Conservation (phyloP, 2,329 filamentous ascomycete genomes). For the Pezizomycotina sp. region DNA sequence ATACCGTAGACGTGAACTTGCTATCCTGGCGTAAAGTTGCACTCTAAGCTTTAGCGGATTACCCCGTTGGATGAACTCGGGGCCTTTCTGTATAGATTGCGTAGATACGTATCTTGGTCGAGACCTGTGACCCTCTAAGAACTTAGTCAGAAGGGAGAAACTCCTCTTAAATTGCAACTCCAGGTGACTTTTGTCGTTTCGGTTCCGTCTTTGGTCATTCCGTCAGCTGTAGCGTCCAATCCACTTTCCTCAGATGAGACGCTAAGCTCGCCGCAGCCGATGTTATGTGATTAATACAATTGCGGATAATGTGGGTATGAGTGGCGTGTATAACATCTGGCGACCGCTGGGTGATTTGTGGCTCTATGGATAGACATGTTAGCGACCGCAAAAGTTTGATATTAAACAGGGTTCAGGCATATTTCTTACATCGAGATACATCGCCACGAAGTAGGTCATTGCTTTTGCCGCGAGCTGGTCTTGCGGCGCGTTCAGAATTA, state of each 20-base stretch:
- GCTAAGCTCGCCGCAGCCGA: slow-evolving; percentile 36
- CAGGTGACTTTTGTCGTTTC: too few relatives aligned
- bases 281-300: slow-evolving; percentile 55
- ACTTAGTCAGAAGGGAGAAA: slow-evolving; percentile 48
- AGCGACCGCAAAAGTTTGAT: background rate
- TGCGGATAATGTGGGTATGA: slow-evolving; percentile 54
- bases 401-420: background rate
- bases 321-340: slow-evolving; percentile 37
- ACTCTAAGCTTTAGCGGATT: slow-evolving; percentile 13
- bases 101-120: slow-evolving; percentile 44
- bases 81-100: slow-evolving; percentile 22
- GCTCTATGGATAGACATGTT: background rate
- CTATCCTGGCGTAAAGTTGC: slow-evolving; percentile 9
- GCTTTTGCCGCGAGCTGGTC: slow-evolving; percentile 50
- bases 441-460: slow-evolving; percentile 52
- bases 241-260: slow-evolving; percentile 36
- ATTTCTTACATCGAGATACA: slow-evolving; percentile 44
- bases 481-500: slow-evolving; percentile 53
- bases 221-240: slow-evolving; percentile 34
- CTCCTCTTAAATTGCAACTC: slow-evolving; percentile 53
- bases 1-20: slow-evolving; percentile 15
- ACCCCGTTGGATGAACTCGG: slow-evolving; percentile 11
- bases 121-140: slow-evolving; percentile 40
- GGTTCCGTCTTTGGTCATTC: slow-evolving; percentile 39
- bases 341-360: slow-evolving; percentile 29